Base-by-base conservation (phyloP, 805 yeast species). In the Ogataea naganishii region DNA sequence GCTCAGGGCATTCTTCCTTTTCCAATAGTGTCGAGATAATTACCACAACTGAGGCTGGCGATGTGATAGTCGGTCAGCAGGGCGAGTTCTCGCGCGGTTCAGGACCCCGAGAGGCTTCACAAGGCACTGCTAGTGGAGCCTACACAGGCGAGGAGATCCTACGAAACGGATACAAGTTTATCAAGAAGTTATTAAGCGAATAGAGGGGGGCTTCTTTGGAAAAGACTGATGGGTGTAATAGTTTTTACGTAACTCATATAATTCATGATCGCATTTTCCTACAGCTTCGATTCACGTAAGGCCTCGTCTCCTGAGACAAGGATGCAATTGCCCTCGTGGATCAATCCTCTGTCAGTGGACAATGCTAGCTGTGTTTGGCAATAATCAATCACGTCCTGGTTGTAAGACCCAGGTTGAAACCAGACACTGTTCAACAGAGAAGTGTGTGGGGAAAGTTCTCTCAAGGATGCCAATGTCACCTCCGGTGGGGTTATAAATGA, bases 401-500 rank as follows among this genome's bases (percentile, higher is more conserved):
- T 75, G 40, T 70, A 81, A 14, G 85, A 69, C 0, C 94, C 94
- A 0, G 94, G 94, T 46, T 83, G 94, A 40, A 80, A 75, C 94
- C 94, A 84, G 11, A 81, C 56, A 1, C 78, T 74, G 41, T 67
- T 68, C 11, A 80, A 55, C 1, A 54, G 38, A 5, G 7, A 28
- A 39, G 7, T 47, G 46, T 46, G 31, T 11, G 45, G 30, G 18
- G 51, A 43, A 34, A 70, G 53, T 11, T 61, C 61, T 8, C 60
- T 51, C 21, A 76, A 45, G 0, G 64, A 47, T 6, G 62, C 49
- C 12, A 65, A 56, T 2, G 85, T 71, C 4, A 77, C 66, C 1
- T 48, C 46, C 1, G 94, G 92, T 3, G 94, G 88, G 0, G 94
- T 82, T 30, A 83, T 72, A 24, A 84, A 76, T 18, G 84, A 75